Conservation (phyloP, 2,329 filamentous ascomycete genomes). For the Bipolaris victoriae region DNA sequence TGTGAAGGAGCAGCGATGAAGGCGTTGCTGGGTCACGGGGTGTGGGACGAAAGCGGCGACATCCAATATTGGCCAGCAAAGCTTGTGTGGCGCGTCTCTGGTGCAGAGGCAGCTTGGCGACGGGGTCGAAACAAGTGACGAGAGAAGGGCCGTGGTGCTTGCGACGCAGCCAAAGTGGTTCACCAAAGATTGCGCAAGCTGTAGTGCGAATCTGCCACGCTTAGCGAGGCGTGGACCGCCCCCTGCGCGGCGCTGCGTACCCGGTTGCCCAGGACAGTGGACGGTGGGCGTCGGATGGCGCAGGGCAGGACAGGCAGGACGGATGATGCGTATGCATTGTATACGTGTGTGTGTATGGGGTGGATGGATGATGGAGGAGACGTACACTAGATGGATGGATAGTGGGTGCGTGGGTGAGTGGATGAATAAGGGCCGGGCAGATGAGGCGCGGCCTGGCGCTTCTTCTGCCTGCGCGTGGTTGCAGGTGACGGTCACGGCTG, state of each 20-base stretch:
- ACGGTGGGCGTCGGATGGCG: no score
- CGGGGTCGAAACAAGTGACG: slow-evolving; percentile 7
- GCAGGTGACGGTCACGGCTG: slow-evolving; percentile 11
- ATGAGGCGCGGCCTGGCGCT: not conserved
- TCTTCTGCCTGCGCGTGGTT: slow-evolving; percentile 5
- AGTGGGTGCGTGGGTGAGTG: not conserved
- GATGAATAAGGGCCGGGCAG: not conserved
- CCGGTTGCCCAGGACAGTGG: not conserved
- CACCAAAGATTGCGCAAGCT: slow-evolving; percentile 22
- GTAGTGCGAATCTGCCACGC: slow-evolving; percentile 18
- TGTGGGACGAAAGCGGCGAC: not conserved
- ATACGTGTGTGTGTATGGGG: not conserved
- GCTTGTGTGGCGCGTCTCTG: slow-evolving; percentile 10
- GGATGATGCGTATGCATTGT: not conserved
- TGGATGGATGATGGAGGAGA: not conserved
- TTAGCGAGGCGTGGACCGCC: slow-evolving; percentile 13
- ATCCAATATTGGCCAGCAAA: slow-evolving; percentile 11
- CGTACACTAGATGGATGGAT: not conserved
- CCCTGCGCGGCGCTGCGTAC: slow-evolving; percentile 12
- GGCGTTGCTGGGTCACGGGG: not conserved
- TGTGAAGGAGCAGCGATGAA: not conserved
- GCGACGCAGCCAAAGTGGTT: slow-evolving; percentile 17
- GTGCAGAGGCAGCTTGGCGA: slow-evolving; percentile 7
- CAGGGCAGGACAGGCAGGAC: not conserved
- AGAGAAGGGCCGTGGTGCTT: slow-evolving; percentile 4